Base-by-base conservation (phyloP, 2,329 filamentous ascomycete genomes). In the Trichoderma arundinaceum region DNA sequence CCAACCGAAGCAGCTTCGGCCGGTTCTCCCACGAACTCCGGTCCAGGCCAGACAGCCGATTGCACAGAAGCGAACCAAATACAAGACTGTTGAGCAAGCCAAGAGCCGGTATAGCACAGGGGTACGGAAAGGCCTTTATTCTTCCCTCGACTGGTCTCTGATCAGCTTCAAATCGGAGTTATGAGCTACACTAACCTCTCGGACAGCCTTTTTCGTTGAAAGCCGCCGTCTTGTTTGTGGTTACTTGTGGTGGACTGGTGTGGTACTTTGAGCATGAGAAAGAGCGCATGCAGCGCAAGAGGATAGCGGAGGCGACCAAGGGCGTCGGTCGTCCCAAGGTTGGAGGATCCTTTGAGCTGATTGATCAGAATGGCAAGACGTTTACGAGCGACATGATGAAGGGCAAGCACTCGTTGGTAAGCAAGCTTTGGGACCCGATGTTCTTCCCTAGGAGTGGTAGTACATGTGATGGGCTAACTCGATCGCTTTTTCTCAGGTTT, bases 211-310 rank as follows among this genome's bases (percentile, higher is more conserved):
- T 99, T 82, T 97, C 94, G 62, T 94, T 92, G 88, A 94, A 92
- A 79, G 90, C 94, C 38, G 94, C 92, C 17, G 72, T 93, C 58
- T 84, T 99, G 69, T 98, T 99, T 81, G 83, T 98, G 69, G 75
- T 85, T 53, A 90, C 93, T 2, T 93, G 92, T 71, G 88, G 81
- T 12, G 90, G 88, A 33, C 84, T 99, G 73, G 88, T 93, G 67
- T 87, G 92, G 79, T 99, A 98, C 77, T 98, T 99, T 79, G 92
- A 94, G 74, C 88, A 89, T 73, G 95, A 99, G 79, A 98, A 98
- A 83, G 88, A 88, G 72, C 90, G 95, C 74, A 90, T 99, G 88
- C 89, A 95, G 76, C 87, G 94, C 69, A 91, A 94, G 81, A 86
- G 93, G 65, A 87, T 97, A 71, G 93, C 93, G 7, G 94, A 98